Evolutionary conservation across 148 eudicot genomes (phyloP), one percentile per base, ranked within the genome.

Genomic region (Spergularia bocconei): DNA sequence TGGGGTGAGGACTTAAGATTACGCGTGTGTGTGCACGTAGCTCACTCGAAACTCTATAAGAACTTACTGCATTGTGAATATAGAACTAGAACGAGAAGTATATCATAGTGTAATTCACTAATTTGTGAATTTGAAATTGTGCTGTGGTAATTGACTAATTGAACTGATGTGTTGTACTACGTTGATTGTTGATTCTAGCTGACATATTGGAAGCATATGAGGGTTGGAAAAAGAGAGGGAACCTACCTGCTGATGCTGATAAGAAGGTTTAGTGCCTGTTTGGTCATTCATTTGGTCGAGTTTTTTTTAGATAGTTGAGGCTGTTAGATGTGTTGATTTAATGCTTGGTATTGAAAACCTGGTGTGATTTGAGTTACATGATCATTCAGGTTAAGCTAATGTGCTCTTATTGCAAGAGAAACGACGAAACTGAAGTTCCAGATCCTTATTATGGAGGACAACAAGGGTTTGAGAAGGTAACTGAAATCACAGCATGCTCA

Each of bases 391-490:
- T 95, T 61, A 82, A 77, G 74, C 78, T 95, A 62, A 92, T 95
- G 97, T 95, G 97, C 79, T 95, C 97, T 6, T 92, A 89, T 60
- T 92, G 99, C 76, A 95, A 89, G 88, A 95, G 81, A 76, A 97
- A 95, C 52, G 79, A 86, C 51, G 99, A 92, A 84, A 86, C 85
- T 13, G 89, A 92, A 82, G 98, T 95, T 69, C 97, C 98, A 1
- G 98, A 95, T 85, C 96, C 98, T 75, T 95, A 95, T 71, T 95
- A 90, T 87, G 97, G 97, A 41, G 97, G 97, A 69, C 80, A 88
- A 23, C 89, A 85, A 80, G 98, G 98, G 52, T 95, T 95, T 79
- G 97, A 95, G 82, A 90, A 95, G 96, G 98, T 95, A 90, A 77
- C 64, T 17, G 44, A 63, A 19, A 52, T 69, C 70, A 59, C 4